Conservation (phyloP, 805 yeast genomes). For the Lachancea lanzarotensis region DNA sequence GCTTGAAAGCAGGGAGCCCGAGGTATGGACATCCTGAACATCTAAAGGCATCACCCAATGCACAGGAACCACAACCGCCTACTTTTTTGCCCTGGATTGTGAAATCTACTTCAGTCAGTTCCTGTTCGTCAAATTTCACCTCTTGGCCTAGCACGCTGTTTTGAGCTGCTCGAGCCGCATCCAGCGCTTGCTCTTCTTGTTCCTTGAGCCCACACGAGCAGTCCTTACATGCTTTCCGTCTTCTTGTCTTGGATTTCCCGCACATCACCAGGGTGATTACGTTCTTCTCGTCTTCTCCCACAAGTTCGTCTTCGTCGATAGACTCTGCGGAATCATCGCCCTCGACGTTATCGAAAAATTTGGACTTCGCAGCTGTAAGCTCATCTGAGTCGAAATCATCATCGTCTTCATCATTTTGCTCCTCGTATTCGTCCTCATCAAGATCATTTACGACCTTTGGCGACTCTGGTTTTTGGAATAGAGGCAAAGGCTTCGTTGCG, state of each 20-base stretch:
- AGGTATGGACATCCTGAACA: conserved; percentile 97
- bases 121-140: conserved; percentile 45
- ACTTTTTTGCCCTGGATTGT: conserved; percentile 89
- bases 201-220: conserved; percentile 97
- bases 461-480: conserved; percentile 20
- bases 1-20: conserved; percentile 97
- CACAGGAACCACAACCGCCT: conserved; percentile 96
- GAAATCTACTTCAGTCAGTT: conserved; percentile 85
- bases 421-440: conserved; percentile 23
- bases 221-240: conserved; percentile 91
- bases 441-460: conserved; percentile 11
- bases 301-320: conserved; percentile 52
- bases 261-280: conserved; percentile 28
- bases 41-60: conserved; percentile 96
- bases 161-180: conserved; percentile 22
- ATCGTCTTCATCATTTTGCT: not conserved
- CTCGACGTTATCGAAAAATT: conserved; percentile 45
- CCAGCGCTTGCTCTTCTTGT: conserved; percentile 58
- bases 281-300: conserved; percentile 35
- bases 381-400: conserved; percentile 18
- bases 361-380: conserved; percentile 43
- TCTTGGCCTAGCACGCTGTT: conserved; percentile 38
- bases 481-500: conserved; percentile 20
- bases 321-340: conserved; percentile 43
- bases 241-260: conserved; percentile 27